Conservation (phyloP, 164 flowering plant genomes). For the Vitis amurensis region DNA sequence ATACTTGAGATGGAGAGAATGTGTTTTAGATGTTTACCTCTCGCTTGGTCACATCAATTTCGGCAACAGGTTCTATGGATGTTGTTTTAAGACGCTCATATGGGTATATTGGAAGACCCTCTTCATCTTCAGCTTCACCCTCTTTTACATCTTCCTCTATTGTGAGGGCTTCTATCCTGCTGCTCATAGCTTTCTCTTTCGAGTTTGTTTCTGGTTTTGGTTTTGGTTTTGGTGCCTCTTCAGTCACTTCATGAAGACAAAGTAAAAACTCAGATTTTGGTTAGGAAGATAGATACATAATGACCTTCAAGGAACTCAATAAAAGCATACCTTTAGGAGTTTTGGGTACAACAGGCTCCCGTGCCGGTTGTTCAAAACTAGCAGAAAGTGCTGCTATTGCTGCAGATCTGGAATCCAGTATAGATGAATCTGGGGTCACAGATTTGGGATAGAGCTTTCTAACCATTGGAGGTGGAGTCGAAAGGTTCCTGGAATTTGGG, state of each 20-base stretch:
- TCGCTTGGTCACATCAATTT: constrained; percentile 90
- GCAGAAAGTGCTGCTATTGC: constrained; percentile 76
- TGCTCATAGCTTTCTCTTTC: constrained; percentile 57
- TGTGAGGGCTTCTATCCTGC: constrained; percentile 58
- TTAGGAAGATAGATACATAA: neutral
- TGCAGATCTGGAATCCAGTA: constrained; percentile 56
- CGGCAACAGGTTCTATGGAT: constrained; percentile 72
- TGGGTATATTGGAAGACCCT: constrained; percentile 73
- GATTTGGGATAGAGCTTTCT: constrained; percentile 92
- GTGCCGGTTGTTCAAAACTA: constrained; percentile 55
- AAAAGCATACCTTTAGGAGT: constrained; percentile 56
- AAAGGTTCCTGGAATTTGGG: constrained; percentile 79
- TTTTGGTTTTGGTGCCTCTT: constrained; percentile 30
- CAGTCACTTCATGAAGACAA: constrained; percentile 39
- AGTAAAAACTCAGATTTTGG: constrained; percentile 3
- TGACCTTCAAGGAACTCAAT: neutral
- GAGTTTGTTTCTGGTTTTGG: constrained; percentile 43
- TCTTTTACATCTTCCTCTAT: constrained; percentile 86
- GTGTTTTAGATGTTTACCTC: constrained; percentile 52
- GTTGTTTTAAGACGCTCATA: constrained; percentile 75
- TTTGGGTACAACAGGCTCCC: constrained; percentile 46
- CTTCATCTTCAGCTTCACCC: constrained; percentile 87
- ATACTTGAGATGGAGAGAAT: neutral
- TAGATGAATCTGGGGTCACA: constrained; percentile 64
- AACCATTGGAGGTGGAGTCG: constrained; percentile 93